A percentile compares a stretch with the other conserved stretches of the same genome.
phyloP scores from a whole-genome alignment of 768 basidiomycete genomes.

The Amanita jacksonii region DNA sequence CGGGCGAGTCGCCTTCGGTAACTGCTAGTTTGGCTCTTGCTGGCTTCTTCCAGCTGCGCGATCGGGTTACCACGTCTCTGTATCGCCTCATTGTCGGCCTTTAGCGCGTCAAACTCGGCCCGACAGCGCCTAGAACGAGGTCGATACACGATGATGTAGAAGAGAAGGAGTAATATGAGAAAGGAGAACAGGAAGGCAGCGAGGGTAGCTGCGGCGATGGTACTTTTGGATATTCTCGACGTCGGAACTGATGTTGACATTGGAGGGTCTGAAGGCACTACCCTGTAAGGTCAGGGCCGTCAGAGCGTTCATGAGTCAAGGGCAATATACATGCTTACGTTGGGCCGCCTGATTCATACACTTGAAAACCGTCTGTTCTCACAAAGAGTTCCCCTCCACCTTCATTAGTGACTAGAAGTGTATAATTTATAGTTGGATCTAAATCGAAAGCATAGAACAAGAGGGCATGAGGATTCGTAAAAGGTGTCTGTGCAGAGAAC shows the following conservation, averaged over 20 bases:
- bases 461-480: slow-evolving; percentile 38
- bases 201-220: slow-evolving; percentile 57
- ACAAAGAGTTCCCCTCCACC: slow-evolving; percentile 43
- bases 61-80: neutral
- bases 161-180: slow-evolving; percentile 28
- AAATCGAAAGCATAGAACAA: slow-evolving; percentile 59
- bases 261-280: neutral
- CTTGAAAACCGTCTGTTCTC: slow-evolving; percentile 39
- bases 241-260: slow-evolving; percentile 7
- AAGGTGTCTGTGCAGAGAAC: slow-evolving; percentile 44
- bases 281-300: neutral
- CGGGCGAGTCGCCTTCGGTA: slow-evolving; percentile 1
- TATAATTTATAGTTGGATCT: slow-evolving; percentile 37
- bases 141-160: slow-evolving; percentile 37
- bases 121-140: slow-evolving; percentile 30
- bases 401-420: slow-evolving; percentile 45
- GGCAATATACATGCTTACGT: too few relatives aligned
- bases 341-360: slow-evolving; percentile 24
- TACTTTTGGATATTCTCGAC: slow-evolving; percentile 30
- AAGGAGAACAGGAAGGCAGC: slow-evolving; percentile 45
- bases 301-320: too few relatives aligned
- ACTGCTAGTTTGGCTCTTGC: neutral
- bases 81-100: neutral
- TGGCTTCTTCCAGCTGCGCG: neutral
- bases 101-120: slow-evolving; percentile 6